Percentiles rank a stretch among this genome's conserved stretches.
These are phyloP conservation scores for Pseudogymnoascus sp. DNA, from an alignment of 2,329 filamentous ascomycete genomes.

Conservation along the genomic window DNA sequence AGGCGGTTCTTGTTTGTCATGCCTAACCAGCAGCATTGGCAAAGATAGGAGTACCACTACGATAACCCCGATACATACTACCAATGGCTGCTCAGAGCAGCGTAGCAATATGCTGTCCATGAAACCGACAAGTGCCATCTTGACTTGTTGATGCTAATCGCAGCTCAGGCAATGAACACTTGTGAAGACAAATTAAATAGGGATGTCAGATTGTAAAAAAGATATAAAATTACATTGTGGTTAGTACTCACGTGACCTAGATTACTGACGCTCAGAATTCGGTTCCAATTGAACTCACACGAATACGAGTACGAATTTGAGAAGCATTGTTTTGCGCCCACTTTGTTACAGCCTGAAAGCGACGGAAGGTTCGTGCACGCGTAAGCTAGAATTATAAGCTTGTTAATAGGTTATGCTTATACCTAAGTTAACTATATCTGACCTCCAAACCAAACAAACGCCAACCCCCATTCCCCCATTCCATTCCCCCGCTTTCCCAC, in stretches of 20 bases:
- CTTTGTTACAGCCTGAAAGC: neutral
- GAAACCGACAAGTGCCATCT: neutral
- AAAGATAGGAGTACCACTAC: constrained; percentile 1
- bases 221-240: neutral
- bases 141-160: neutral
- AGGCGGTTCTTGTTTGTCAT: constrained; percentile 36
- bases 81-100: neutral
- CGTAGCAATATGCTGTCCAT: neutral
- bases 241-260: neutral
- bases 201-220: neutral
- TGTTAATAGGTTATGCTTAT: neutral
- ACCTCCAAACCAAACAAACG: neutral
- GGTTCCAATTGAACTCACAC: neutral
- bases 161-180: neutral
- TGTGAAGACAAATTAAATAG: neutral
- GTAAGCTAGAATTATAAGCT: neutral
- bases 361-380: neutral
- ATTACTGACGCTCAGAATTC: neutral
- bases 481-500: neutral
- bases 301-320: neutral
- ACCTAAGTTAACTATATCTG: neutral
- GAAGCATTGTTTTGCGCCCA: neutral
- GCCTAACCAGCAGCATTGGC: constrained; percentile 9
- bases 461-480: neutral
- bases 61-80: neutral